Base-by-base conservation (phyloP, 305 asterid species). In the Fraxinus nigra region DNA sequence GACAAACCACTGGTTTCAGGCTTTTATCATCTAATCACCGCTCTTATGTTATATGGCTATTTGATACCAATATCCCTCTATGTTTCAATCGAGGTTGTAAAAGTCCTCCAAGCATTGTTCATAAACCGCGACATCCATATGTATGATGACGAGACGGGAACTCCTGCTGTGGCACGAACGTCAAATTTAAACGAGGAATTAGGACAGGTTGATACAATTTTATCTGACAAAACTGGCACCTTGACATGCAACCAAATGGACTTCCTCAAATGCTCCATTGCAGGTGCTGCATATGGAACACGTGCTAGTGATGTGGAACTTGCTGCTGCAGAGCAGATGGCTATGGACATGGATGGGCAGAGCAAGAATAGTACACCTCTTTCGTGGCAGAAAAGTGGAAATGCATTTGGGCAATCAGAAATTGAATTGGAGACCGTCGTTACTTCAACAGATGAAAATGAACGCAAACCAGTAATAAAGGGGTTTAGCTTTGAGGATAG, bases 211-310 rank as follows among this genome's bases (percentile, higher is more conserved):
- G 94, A 95, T 48, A 94, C 98, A 4, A 91, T 95, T 80, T 92
- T 95, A 24, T 94, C 99, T 2, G 99, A 95, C 86, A 95, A 95
- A 90, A 95, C 99, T 0, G 99, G 99, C 80, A 95, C 99, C 35
- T 88, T 95, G 86, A 95, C 99, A 33, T 95, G 99, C 85, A 95
- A 95, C 87, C 98, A 94, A 79, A 95, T 95, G 99, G 97, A 95
- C 80, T 95, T 95, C 72, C 90, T 92, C 59, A 95, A 95, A 80
- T 94, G 98, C 88, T 94, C 99, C 72, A 93, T 95, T 69, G 97
- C 92, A 67, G 99, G 99, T 75, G 80, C 81, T 51, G 85, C 96
- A 20, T 95, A 94, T 79, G 99, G 99, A 33, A 87, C 85, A 83
- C 89, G 91, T 48, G 87, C 92, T 59, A 95, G 95, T 74, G 98